Evolutionary conservation across 306 rosid species (phyloP).

Genomic region (Lotus japonicus): DNA sequence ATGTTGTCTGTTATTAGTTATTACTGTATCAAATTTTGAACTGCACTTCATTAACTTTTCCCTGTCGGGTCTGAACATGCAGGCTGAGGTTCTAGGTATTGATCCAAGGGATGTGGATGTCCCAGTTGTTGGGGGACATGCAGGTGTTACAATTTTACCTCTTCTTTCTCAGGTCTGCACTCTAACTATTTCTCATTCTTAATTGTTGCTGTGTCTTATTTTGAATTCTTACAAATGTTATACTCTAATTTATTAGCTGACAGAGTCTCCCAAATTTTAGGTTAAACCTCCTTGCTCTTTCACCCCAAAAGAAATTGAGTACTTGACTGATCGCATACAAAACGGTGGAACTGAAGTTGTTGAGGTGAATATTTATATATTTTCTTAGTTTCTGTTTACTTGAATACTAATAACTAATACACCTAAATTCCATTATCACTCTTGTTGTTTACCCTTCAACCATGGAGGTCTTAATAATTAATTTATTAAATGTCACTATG

Average conservation of each 20-base stretch:
- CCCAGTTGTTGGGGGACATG: slow-evolving; percentile 94
- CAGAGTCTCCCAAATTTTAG: slow-evolving; percentile 32
- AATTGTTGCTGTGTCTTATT: background rate
- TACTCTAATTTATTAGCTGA: background rate
- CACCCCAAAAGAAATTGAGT: slow-evolving; percentile 57
- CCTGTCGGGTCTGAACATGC: slow-evolving; percentile 12
- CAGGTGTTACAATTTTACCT: slow-evolving; percentile 90
- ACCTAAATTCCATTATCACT: no score
- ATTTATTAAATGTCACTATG: no score
- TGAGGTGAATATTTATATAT: slow-evolving; percentile 47
- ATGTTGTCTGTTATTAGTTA: background rate
- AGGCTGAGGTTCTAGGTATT: slow-evolving; percentile 85
- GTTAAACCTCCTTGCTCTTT: slow-evolving; percentile 80
- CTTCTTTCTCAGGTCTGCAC: slow-evolving; percentile 85
- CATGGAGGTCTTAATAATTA: no score
- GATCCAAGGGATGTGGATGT: slow-evolving; percentile 93
- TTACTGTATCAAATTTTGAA: background rate
- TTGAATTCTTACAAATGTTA: background rate
- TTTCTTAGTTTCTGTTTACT: background rate
- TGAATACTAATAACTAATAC: background rate
- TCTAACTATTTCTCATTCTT: background rate
- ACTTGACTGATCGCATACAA: slow-evolving; percentile 86
- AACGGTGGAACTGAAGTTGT: slow-evolving; percentile 98
- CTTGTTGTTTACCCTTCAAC: no score
- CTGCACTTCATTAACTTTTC: slow-evolving; percentile 1